phyloP scores from a whole-genome alignment of 2,329 filamentous ascomycete genomes.

The Pseudogymnoascus sp. region DNA sequence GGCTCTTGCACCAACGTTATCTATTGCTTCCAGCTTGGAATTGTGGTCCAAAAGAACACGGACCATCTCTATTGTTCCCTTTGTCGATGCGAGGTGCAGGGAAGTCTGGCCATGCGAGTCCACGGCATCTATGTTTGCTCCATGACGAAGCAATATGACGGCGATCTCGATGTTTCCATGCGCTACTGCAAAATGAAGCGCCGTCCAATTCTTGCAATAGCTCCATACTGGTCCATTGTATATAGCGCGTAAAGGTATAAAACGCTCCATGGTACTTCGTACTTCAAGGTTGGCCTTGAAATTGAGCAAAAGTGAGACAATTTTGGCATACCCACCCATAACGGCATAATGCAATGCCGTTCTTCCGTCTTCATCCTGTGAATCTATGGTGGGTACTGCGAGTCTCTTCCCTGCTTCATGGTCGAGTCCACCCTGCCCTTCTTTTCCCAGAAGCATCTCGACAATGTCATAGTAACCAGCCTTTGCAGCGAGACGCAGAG shows the following conservation, averaged over 20 bases:
- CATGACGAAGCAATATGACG: not conserved
- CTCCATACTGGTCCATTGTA: not conserved
- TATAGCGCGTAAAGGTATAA: not conserved
- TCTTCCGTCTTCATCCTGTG: not conserved
- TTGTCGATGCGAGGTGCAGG: not conserved
- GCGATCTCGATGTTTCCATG: not conserved
- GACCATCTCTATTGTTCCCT: not conserved
- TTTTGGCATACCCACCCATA: not conserved
- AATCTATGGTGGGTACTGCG: not conserved
- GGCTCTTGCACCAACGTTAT: not conserved
- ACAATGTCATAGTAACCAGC: not conserved
- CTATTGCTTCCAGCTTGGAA: not conserved
- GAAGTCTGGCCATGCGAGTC: not conserved
- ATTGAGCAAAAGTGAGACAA: not conserved
- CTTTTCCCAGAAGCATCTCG: not conserved
- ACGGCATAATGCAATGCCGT: not conserved
- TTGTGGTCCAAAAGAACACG: not conserved
- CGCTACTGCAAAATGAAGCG: not conserved
- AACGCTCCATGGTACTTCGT: not conserved
- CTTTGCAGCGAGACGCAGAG: not conserved
- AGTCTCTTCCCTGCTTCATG: not conserved
- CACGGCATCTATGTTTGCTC: not conserved
- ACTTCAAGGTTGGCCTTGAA: not conserved
- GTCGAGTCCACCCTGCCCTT: not conserved
- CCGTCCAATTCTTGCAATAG: not conserved